Conservation (phyloP, 352 stramenopile species). For the Phytophthora tentaculata region DNA sequence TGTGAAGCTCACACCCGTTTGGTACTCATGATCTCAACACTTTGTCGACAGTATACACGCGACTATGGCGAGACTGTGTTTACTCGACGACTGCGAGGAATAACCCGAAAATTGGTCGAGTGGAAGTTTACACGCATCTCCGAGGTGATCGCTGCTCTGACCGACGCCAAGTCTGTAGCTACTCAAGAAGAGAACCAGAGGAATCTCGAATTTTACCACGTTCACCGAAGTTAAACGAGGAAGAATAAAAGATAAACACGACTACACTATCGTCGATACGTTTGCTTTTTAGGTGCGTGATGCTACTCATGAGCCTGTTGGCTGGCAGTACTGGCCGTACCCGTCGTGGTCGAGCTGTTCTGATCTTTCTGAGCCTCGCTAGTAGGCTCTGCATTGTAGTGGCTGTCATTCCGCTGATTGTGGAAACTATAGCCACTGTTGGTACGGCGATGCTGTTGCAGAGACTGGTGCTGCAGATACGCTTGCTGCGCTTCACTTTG, state of each 20-base stretch:
- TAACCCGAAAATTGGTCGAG: constrained; percentile 32
- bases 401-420: constrained; percentile 23
- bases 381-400: constrained; percentile 19
- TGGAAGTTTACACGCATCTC: constrained; percentile 53
- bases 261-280: constrained; percentile 15
- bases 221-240: constrained; percentile 22
- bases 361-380: constrained; percentile 24
- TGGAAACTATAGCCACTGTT: constrained; percentile 25
- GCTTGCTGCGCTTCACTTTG: constrained; percentile 22
- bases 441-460: constrained; percentile 24
- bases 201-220: constrained; percentile 79
- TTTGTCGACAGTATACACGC: constrained; percentile 44
- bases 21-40: constrained; percentile 45
- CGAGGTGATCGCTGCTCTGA: constrained; percentile 35
- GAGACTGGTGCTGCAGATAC: constrained; percentile 27
- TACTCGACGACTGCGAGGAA: constrained; percentile 35
- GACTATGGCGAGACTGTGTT: constrained; percentile 55
- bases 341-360: neutral
- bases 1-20: constrained; percentile 63
- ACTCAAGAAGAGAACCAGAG: constrained; percentile 60
- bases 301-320: constrained; percentile 27
- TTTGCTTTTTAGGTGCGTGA: constrained; percentile 5
- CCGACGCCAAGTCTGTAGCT: constrained; percentile 27
- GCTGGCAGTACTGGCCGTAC: neutral
- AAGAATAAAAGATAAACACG: constrained; percentile 20